phyloP scores from a whole-genome alignment of 768 basidiomycete genomes.

The Podaxis sp. region DNA sequence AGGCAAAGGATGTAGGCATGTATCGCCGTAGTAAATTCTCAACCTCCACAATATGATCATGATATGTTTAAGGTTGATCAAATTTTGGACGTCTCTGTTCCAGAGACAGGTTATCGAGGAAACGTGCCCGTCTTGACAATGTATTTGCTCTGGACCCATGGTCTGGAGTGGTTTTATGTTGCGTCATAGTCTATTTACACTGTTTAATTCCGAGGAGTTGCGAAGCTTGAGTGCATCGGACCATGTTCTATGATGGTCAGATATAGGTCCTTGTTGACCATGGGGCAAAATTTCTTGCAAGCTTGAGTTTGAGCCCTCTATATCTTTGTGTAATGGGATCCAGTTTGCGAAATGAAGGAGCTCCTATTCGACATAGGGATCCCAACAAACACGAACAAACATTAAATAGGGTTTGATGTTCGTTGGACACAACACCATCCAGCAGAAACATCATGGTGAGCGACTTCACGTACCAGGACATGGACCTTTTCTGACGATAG shows the following conservation, averaged over 20 bases:
- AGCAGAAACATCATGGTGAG: slow-evolving; percentile 8
- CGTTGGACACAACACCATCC: neutral
- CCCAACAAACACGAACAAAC: slow-evolving; percentile 4
- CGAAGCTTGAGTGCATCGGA: neutral
- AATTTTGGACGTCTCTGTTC: neutral
- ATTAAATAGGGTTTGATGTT: neutral
- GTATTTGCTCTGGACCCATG: neutral
- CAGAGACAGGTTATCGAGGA: neutral
- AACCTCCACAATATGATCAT: neutral
- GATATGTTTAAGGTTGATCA: neutral
- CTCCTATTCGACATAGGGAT: neutral
- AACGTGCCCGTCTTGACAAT: neutral
- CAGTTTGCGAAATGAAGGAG: neutral
- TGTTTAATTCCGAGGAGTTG: slow-evolving; percentile 6
- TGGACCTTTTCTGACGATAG: neutral
- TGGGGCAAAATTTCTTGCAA: neutral
- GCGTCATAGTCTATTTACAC: slow-evolving; percentile 5
- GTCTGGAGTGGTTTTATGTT: neutral
- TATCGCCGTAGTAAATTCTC: neutral
- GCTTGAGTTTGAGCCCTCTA: neutral
- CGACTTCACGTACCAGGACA: neutral
- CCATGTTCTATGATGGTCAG: neutral
- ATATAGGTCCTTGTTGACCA: neutral
- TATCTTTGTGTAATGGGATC: neutral
- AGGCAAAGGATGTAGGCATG: neutral